Percentiles rank a stretch among this genome's conserved stretches.
Evolutionary conservation across 495 filamentous ascomycete genomes (phyloP).

Genomic region (Oidiodendron maius): DNA sequence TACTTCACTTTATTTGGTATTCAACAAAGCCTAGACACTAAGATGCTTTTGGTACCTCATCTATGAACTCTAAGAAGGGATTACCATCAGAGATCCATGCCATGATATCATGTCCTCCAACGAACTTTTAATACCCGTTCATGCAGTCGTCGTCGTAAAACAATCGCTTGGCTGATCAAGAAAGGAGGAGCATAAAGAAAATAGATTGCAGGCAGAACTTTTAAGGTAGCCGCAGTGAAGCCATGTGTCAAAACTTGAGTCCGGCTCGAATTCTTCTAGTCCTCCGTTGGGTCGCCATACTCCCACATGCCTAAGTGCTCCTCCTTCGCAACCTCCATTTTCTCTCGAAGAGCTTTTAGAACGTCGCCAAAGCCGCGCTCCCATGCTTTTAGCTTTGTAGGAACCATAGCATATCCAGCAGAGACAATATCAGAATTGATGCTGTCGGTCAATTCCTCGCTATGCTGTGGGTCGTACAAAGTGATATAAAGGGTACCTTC

Average conservation of each 20-base stretch:
- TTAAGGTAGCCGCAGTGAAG: no score
- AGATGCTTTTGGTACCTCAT: background rate
- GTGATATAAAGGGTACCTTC: conserved; percentile 80
- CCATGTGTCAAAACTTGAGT: no score
- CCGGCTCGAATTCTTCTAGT: no score
- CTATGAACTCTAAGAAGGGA: background rate
- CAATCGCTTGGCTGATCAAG: background rate
- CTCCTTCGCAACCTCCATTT: conserved; percentile 69
- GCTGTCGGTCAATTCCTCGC: conserved; percentile 54
- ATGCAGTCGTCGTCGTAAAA: background rate
- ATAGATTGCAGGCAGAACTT: no score
- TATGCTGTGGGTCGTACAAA: conserved; percentile 65
- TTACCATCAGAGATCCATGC: background rate
- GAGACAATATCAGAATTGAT: conserved; percentile 79
- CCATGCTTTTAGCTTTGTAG: conserved; percentile 82
- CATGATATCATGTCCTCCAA: background rate
- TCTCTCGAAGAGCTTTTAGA: conserved; percentile 57
- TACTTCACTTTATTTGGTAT: no score
- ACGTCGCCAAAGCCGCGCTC: conserved; percentile 70
- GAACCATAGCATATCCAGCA: conserved; percentile 85
- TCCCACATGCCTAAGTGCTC: conserved; percentile 88
- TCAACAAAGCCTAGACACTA: background rate
- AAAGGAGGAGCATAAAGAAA: background rate
- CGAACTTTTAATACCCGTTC: background rate
- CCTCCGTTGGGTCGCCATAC: conserved; percentile 92